A percentile compares a stretch with the other conserved stretches of the same genome.
phyloP scores from a whole-genome alignment of 805 yeast species.

The Candida sonorensis region DNA sequence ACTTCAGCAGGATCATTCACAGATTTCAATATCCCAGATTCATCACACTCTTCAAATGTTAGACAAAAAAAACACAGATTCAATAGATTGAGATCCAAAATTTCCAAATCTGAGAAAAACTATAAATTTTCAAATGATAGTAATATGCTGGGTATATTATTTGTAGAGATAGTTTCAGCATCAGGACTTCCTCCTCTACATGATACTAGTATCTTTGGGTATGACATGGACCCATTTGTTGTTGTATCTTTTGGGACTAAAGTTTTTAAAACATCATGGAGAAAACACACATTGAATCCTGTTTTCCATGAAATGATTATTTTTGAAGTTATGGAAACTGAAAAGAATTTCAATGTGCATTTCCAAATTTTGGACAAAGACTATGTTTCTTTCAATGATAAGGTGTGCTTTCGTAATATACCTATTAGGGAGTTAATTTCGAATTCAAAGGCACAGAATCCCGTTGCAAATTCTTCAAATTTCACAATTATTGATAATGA shows the following conservation, averaged over 20 bases:
- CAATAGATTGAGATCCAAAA: constrained; percentile 4
- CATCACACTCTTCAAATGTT: constrained; percentile 3
- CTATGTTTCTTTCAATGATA: constrained; percentile 73
- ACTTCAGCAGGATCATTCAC: constrained; percentile 14
- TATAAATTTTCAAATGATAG: constrained; percentile 33
- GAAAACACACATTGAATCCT: constrained; percentile 77
- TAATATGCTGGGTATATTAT: constrained; percentile 60
- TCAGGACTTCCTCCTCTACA: constrained; percentile 72
- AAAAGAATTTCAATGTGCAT: constrained; percentile 55
- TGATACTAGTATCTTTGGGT: constrained; percentile 66
- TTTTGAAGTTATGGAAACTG: constrained; percentile 67
- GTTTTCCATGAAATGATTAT: constrained; percentile 73
- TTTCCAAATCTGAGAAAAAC: neutral
- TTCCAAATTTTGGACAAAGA: constrained; percentile 83
- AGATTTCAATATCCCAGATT: constrained; percentile 13
- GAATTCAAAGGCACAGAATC: constrained; percentile 1
- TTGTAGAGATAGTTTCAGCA: constrained; percentile 69
- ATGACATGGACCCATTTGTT: constrained; percentile 96
- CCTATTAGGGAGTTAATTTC: constrained; percentile 36
- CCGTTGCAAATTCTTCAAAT: constrained; percentile 6
- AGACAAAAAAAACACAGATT: constrained; percentile 9
- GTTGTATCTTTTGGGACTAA: constrained; percentile 85
- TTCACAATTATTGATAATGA: constrained; percentile 8
- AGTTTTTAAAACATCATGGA: constrained; percentile 80
- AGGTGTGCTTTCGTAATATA: constrained; percentile 61